Base-by-base conservation (phyloP, 2,329 filamentous ascomycete genomes). In the Fusarium foetens region DNA sequence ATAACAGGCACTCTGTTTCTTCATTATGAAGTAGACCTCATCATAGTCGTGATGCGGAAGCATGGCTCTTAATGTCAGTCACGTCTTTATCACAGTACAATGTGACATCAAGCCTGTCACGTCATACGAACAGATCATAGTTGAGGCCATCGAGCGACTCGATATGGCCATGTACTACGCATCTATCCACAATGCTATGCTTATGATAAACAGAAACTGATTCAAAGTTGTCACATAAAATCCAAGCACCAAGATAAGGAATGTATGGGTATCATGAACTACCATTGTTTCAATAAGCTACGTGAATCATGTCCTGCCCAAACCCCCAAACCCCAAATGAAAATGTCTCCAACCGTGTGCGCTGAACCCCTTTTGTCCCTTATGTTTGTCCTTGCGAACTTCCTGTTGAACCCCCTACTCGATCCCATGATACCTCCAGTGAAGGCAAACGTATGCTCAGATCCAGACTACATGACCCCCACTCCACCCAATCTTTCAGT, bases 181-280 rank as follows among this genome's bases (percentile, higher is more conserved):
- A 31, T 13, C 19, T 19, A 36, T 17, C 21, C 43, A 17, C 14
- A 31, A 13, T 14, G 38, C 19, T 35, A 14, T 21, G 23, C n/a
- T 42, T 17, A 19, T 33, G 16, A 59, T 13, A 29, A 13, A 41
- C 13, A 54, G 27, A 13, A 19, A 16, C 23, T 16, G 29, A n/a
- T 35, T 8, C 14, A 54, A 36, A 35, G 10, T 17, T 14, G 14
- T 25, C 64, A 42, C 53, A 27, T 42, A 17, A 27, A 27, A 21
- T 19, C 11, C 4, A 45, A 38, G 38, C 16, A 41, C 8, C 11
- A 31, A 38, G 14, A 58, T 51, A 68, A 69, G 65, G 75, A 76
- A 74, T 61, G 61, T 61, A 46, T 58, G 75, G 75, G 75, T 77
- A 77, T 77, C 75, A 72, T 77, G 52, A 74, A 76, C 70, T 77